Evolutionary conservation across 495 filamentous ascomycete species (phyloP), one percentile per base, ranked within the genome.

Genomic region (Xylaria longipes): DNA sequence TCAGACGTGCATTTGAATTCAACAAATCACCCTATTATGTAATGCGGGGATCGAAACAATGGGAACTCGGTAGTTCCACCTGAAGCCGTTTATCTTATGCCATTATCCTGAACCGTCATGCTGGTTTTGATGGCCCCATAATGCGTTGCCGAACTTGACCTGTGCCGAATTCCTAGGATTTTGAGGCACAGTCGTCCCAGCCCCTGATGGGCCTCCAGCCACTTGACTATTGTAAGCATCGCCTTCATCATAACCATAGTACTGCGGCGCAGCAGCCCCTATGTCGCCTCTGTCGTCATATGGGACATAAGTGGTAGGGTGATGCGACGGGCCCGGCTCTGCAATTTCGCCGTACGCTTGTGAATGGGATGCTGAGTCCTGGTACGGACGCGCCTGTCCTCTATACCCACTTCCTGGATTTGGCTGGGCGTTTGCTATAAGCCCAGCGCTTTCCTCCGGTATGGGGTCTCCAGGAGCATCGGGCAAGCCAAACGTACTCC

Each of bases 401-500:
- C 56, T 71, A 11, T 68, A 73, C 9, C 50, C 67, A 46, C 73
- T 79, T 9, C 72, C 74, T 12, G 84, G 83, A 52, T 83, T 81
- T 9, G 83, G 81, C 67, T 87, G 85, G 11, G 85, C 85, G 63
- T 87, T 71, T 8, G 76, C 78, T 45, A 87, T 86, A 64, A 87
- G 72, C 5, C 83, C 84, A 20, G 81, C 84, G 20, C 78, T 78
- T 72, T 87, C 85, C 39, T 86, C 84, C 37, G 75, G 76, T 29
- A 74, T 45, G 25, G 64, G 76, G 20, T 75, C 72, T 57, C 67
- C 72, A 4, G 70, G 68, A 12, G 70, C 50, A 22, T 67, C 60
- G 15, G 75, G 68, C 22, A 69, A 25, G 52, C 73, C 74, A 56
- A 82, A 83, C 29, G 78, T 78, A 71, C 81, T 84, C 62, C 81